Percentiles rank a stretch among this genome's conserved stretches.
Conservation (phyloP, 106 monocot species). For the Triglochin maritima region DNA sequence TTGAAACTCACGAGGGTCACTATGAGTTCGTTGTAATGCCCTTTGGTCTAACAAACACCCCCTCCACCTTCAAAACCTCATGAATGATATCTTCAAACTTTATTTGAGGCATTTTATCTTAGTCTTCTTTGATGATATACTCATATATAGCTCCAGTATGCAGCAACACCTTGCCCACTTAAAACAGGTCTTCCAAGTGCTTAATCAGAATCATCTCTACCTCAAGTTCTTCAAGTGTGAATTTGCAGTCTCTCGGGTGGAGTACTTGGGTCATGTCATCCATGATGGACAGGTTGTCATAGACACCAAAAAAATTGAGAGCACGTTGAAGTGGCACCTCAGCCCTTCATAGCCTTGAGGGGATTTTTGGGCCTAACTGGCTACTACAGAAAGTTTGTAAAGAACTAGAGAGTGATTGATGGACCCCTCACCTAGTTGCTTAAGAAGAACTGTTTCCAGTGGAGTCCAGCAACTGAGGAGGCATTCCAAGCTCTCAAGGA, state of each 20-base stretch:
- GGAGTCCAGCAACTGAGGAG: neutral
- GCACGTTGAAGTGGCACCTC: neutral
- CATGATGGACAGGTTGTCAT: neutral
- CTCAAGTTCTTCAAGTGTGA: neutral
- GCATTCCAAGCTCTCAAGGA: too few relatives aligned
- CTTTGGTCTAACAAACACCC: neutral
- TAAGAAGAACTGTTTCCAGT: neutral
- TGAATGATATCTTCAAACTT: neutral
- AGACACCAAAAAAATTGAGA: neutral
- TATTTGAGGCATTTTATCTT: neutral
- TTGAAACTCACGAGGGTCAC: neutral
- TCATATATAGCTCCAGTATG: neutral
- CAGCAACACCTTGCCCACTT: neutral
- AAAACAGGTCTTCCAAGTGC: neutral
- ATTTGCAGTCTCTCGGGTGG: neutral
- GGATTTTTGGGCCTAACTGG: neutral
- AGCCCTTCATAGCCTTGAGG: neutral
- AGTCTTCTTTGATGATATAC: conserved; percentile 3
- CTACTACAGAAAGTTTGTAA: neutral
- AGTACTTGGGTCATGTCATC: conserved; percentile 1
- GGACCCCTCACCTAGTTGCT: neutral
- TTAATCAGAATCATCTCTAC: neutral
- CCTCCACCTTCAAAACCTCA: neutral
- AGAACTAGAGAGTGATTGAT: neutral
- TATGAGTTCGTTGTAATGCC: neutral